Evolutionary conservation across 2,329 filamentous ascomycete genomes (phyloP), one percentile per base, ranked within the genome.

Genomic region (Fusarium circinatum): DNA sequence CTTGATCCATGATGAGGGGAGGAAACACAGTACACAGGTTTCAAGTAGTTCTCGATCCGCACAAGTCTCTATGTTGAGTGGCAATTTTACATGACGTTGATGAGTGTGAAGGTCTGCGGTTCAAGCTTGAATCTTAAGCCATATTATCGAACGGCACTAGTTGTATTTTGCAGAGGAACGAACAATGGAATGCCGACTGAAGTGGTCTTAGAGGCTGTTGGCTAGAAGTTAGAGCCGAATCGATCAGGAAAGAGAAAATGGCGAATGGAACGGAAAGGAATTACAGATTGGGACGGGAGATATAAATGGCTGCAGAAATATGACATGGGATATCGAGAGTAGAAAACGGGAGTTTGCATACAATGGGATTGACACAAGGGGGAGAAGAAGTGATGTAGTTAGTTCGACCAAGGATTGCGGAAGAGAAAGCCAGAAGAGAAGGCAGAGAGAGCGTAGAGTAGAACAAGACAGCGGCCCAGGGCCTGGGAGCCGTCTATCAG

Each of bases 81-180:
- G 38, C 62, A 30, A 55, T 55, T 73, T 76, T 59, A 77, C 76
- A 78, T 78, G 71, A 62, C 75, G 65, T 73, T 71, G 48, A 41
- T 63, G 42, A 42, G 18, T 47, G 39, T 52, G 26, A 56, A 41
- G 49, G 44, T 59, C 63, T 52, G 45, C n/a, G 34, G 41, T 54
- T 41, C 57, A 61, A 51, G 41, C 54, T 56, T 62, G 41, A 63
- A 48, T 56, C 58, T 56, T n/a, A 70, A 51, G 62, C 62, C 67
- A 64, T 62, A 38, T 45, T 64, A 56, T 66, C 47, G 56, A 39
- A 56, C 36, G 45, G 36, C 45, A n/a, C 69, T 60, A 56, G 57
- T 64, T 58, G 59, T 67, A 56, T 59, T 60, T 26, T 48, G 38
- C 32, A 51, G 41, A 42, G 32, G 32, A 60, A 20, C 59, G 56